Conservation (phyloP, 1,284 basidiomycete genomes). For the Ganoderma lingzhi region DNA sequence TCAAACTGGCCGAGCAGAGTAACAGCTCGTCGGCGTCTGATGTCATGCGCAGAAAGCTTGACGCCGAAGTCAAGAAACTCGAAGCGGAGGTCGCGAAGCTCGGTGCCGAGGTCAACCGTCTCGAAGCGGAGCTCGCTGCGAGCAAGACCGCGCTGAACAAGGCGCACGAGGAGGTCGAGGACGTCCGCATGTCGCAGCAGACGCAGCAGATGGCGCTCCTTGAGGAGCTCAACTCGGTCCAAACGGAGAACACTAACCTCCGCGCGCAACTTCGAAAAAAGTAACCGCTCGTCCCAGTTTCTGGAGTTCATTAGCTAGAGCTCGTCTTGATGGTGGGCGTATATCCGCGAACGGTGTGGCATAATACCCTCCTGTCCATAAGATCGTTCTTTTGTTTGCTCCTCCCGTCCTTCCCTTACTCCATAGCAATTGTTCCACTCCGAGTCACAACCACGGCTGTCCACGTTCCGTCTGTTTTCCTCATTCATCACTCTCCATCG, state of each 20-base stretch:
- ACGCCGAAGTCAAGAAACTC: conserved; percentile 57
- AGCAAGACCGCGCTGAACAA: conserved; percentile 51
- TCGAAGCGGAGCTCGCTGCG: conserved; percentile 61
- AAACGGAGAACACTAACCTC: conserved; percentile 76
- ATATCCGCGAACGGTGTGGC: neutral
- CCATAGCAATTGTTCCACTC: neutral
- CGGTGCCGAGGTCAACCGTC: conserved; percentile 43
- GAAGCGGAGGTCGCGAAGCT: conserved; percentile 49
- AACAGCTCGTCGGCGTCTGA: conserved; percentile 64
- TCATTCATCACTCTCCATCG: neutral
- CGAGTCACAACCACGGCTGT: neutral
- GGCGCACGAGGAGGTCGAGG: conserved; percentile 47
- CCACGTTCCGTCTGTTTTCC: neutral
- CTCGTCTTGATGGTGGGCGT: conserved; percentile 22
- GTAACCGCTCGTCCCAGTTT: conserved; percentile 19
- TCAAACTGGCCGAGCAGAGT: conserved; percentile 81
- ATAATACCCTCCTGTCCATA: neutral
- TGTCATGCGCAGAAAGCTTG: conserved; percentile 57
- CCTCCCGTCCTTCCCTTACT: neutral
- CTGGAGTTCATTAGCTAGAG: neutral
- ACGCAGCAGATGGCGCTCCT: conserved; percentile 74
- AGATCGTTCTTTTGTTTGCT: neutral
- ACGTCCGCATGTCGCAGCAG: conserved; percentile 72
- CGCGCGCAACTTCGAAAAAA: conserved; percentile 67
- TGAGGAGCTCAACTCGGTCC: conserved; percentile 81